Evolutionary conservation across 2,329 filamentous ascomycete species (phyloP), one percentile per base, ranked within the genome.

Genomic region (Pseudocercospora pini-densiflorae): DNA sequence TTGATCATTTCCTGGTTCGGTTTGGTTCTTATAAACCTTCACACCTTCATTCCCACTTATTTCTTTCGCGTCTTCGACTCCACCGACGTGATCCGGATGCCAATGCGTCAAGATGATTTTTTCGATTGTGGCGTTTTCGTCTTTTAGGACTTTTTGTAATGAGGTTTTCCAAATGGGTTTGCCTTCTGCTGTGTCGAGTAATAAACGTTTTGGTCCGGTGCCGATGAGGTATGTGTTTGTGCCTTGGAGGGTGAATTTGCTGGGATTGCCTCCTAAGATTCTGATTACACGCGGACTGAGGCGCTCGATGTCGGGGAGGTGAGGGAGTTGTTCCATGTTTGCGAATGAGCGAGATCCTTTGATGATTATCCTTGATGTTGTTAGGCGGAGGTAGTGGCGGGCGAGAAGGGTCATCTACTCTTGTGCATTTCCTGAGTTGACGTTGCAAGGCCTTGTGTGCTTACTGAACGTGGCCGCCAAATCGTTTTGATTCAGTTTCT

Each of bases 181-280:
- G 55, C 94, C 95, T 79, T 97, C 90, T 58, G 92, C 95, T 0
- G 94, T 97, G 80, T 99, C 95, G 75, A 99, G 88, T 23, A 99
- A 86, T 65, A 98, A 85, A 9, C 95, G 89, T 6, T 82, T 80
- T 5, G 82, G 77, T 3, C 94, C 94, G 6, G 86, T 89, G 65
- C 95, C 95, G 66, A 99, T 76, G 19, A 99, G 86, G 78, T 99
- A 99, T 36, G 95, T 99, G 79, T 99, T 99, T 72, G 95, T 97
- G 84, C 87, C 88, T 85, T 89, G 88, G n/a, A 89, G 77, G 0
- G 86, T 87, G 75, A 89, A 89, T 83, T 97, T 97, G 76, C 92
- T 88, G 12, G 95, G 94, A 79, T 99, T 99, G 8, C 92, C 93
- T 65, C 91, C 95, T 19, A 98, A 84, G 68, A 99, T 92, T 63